Evolutionary conservation across 768 basidiomycete genomes (phyloP).

Genomic region (Tephrocybe rancida): DNA sequence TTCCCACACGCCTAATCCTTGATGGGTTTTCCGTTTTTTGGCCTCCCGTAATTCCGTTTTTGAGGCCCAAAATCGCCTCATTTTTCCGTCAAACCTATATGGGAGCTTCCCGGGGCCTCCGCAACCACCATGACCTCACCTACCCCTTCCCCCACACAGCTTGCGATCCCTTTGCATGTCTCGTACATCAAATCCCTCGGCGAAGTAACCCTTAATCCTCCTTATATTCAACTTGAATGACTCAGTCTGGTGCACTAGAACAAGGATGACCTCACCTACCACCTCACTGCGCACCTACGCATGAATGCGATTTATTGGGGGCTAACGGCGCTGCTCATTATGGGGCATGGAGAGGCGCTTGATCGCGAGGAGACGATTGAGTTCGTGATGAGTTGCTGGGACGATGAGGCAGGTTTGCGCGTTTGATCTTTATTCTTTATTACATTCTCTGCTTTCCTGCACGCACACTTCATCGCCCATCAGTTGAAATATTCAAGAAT

Average conservation of each 20-base stretch:
- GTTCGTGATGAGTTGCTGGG: slow-evolving; percentile 96
- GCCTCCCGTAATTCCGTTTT: no score
- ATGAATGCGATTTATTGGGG: slow-evolving; percentile 99
- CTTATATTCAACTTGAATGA: background rate
- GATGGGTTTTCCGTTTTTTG: no score
- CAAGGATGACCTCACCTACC: slow-evolving; percentile 85
- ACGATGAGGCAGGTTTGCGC: slow-evolving; percentile 75
- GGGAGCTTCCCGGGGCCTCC: background rate
- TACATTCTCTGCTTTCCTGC: background rate
- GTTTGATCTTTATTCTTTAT: slow-evolving; percentile 5
- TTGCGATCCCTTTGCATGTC: slow-evolving; percentile 65
- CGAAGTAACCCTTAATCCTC: slow-evolving; percentile 42
- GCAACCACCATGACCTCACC: slow-evolving; percentile 6
- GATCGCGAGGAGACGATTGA: slow-evolving; percentile 82
- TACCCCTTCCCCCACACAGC: background rate
- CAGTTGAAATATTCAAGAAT: background rate
- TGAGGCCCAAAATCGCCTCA: no score
- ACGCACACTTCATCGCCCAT: background rate
- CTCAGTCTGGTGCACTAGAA: slow-evolving; percentile 42
- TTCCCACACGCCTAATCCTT: no score
- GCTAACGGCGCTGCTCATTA: slow-evolving; percentile 80
- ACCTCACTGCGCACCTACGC: slow-evolving; percentile 90
- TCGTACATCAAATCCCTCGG: slow-evolving; percentile 77
- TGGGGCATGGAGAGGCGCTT: slow-evolving; percentile 79
- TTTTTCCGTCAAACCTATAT: no score